Percentiles rank a stretch among this genome's conserved stretches.
Evolutionary conservation across 306 rosid genomes (phyloP).

Genomic region (Canavalia ensiformis): DNA sequence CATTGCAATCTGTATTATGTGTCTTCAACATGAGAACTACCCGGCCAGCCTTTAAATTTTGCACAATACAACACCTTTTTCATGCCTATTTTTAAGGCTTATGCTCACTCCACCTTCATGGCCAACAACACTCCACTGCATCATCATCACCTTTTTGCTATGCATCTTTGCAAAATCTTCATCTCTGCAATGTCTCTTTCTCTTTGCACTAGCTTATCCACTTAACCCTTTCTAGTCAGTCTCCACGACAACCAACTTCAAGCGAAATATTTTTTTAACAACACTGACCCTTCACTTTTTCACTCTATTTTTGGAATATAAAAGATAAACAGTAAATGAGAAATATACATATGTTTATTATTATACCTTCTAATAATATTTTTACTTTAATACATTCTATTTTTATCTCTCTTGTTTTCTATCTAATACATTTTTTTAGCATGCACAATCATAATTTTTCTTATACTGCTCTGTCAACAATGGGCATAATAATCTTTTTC

Average conservation of each 20-base stretch:
- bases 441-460: no score
- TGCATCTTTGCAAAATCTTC: no score
- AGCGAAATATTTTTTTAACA: neutral
- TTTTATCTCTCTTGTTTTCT: no score
- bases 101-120: slow-evolving; percentile 11
- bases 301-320: no score
- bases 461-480: no score
- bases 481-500: no score
- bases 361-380: no score
- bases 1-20: slow-evolving; percentile 10
- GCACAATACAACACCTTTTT: slow-evolving; percentile 8
- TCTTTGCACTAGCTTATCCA: neutral
- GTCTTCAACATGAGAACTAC: slow-evolving; percentile 42
- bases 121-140: neutral
- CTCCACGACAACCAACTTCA: neutral
- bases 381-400: no score
- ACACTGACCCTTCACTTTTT: no score
- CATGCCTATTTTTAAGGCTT: slow-evolving; percentile 36
- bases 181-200: neutral
- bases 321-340: no score
- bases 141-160: neutral
- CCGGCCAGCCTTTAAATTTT: slow-evolving; percentile 56
- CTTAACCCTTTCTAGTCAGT: neutral
- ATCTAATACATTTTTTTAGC: no score
- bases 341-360: no score